Base-by-base conservation (phyloP, 495 filamentous ascomycete genomes). In the Penicillium macrosclerotiorum region DNA sequence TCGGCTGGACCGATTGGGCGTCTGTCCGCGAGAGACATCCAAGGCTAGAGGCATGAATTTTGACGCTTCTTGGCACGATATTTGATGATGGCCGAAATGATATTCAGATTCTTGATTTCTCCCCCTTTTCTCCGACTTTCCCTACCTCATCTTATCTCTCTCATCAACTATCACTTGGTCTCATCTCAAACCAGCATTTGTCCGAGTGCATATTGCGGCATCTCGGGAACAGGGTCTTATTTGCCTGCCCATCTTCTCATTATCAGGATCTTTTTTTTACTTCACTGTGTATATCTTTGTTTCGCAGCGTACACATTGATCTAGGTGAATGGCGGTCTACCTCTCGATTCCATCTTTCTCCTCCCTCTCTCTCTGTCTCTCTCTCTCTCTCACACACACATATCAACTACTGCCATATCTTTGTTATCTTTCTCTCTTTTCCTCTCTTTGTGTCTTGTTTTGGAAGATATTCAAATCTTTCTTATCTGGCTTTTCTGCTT, bases 1-100 rank as follows among this genome's bases (percentile, higher is more conserved):
- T 53, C 45, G 59, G 56, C 52, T 60, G 56, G 59, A 27, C 59
- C 50, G 43, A 49, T 35, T 30, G 16, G 33, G 26, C 23, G 8
- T 51, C 22, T 8, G 29, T 43, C 22, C 8, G 5, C 8, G 5
- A 5, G 40, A 13, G n/a, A n/a, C n/a, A n/a, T n/a, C n/a, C n/a
- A n/a, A n/a, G n/a, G n/a, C n/a, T n/a, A n/a, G n/a, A n/a, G n/a
- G n/a, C n/a, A n/a, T n/a, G n/a, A n/a, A n/a, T n/a, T n/a, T n/a
- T n/a, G n/a, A n/a, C n/a, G n/a, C n/a, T n/a, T n/a, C n/a, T n/a
- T n/a, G n/a, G n/a, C n/a, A n/a, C n/a, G n/a, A n/a, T n/a, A n/a
- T n/a, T n/a, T n/a, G n/a, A n/a, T 38, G 36, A 24, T 38, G 20
- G 20, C 20, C n/a, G 25, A 5, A 12, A 24, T 19, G 36, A 32